phyloP scores from a whole-genome alignment of 2,329 filamentous ascomycete genomes.

The Botrytis elliptica region DNA sequence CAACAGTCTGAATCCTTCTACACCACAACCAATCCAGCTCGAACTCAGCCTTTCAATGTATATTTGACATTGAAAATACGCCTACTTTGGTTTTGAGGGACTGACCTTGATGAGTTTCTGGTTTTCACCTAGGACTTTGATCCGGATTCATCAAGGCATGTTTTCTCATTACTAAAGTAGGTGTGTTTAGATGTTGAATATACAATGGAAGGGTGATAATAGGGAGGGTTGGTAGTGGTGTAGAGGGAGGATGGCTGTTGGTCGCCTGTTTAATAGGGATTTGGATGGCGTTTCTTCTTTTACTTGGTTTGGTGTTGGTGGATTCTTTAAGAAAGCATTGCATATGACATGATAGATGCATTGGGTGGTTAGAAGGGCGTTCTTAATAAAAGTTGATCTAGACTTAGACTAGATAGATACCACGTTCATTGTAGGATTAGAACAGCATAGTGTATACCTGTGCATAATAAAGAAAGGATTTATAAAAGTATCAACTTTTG shows the following conservation, averaged over 20 bases:
- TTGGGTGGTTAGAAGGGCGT: not conserved
- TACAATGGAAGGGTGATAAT: slow-evolving; percentile 1
- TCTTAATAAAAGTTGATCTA: not conserved
- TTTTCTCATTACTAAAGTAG: not conserved
- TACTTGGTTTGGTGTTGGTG: not conserved
- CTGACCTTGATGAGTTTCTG: slow-evolving; percentile 15
- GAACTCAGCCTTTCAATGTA: slow-evolving; percentile 1
- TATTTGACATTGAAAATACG: not conserved
- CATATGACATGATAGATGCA: not conserved
- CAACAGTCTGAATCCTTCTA: not conserved
- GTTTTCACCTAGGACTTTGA: slow-evolving; percentile 14
- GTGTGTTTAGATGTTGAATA: not conserved
- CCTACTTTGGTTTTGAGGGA: not conserved
- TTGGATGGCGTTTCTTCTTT: not conserved
- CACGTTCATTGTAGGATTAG: slow-evolving; percentile 10
- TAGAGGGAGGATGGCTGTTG: not conserved
- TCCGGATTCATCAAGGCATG: slow-evolving; percentile 8
- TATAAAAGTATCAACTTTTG: not conserved
- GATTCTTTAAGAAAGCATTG: not conserved
- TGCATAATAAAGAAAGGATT: not conserved
- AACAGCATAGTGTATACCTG: not conserved
- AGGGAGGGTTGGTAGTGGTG: not conserved
- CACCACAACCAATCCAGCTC: not conserved
- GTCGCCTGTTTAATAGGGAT: not conserved
- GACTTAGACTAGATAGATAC: not conserved